Evolutionary conservation across 208 protist genomes (phyloP).

Genomic region (Trypanosoma melophagium): DNA sequence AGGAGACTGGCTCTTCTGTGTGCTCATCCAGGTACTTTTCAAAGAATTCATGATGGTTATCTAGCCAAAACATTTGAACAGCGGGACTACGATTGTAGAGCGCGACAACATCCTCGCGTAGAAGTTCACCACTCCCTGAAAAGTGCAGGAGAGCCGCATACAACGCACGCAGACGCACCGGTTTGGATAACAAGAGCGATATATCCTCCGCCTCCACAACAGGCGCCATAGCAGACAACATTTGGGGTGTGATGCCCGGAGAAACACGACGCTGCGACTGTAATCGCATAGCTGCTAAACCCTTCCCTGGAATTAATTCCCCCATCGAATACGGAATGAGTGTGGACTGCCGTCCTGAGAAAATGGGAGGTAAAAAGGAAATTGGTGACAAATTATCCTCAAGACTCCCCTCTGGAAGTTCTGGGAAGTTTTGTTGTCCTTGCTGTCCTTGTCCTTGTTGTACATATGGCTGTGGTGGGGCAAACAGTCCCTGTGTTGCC

Average conservation of each 20-base stretch:
- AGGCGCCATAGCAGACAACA: neutral
- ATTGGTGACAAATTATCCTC: neutral
- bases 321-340: neutral
- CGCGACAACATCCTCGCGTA: slow-evolving; percentile 21
- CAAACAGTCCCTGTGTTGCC: slow-evolving; percentile 8
- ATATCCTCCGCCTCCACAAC: slow-evolving; percentile 32
- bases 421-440: no score
- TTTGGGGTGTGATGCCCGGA: neutral
- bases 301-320: no score
- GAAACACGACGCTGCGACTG: neutral
- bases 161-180: slow-evolving; percentile 34
- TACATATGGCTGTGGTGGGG: neutral
- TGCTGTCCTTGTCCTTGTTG: neutral
- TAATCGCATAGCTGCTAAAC: neutral
- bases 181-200: slow-evolving; percentile 17
- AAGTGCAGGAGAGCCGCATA: slow-evolving; percentile 26
- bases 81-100: slow-evolving; percentile 35
- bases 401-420: no score
- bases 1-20: slow-evolving; percentile 25
- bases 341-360: neutral
- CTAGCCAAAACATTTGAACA: slow-evolving; percentile 31
- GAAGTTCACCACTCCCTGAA: slow-evolving; percentile 11
- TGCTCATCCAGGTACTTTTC: slow-evolving; percentile 8
- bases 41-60: slow-evolving; percentile 22
- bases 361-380: neutral